Base-by-base conservation (phyloP, 176 grass and related monocot genomes). In the Phoenix roebelenii region DNA sequence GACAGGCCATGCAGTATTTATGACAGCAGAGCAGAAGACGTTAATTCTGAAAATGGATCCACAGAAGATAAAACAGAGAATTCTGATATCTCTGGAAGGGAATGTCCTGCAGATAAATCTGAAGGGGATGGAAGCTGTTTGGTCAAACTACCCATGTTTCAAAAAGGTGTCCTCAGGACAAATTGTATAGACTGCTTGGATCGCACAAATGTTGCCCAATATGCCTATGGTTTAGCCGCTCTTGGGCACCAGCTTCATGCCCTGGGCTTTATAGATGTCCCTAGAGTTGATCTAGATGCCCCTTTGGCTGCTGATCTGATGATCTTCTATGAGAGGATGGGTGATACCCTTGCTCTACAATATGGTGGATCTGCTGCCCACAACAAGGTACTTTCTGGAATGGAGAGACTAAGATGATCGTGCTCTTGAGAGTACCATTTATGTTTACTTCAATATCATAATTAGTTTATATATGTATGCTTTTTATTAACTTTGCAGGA, bases 151-250 rank as follows among this genome's bases (percentile, higher is more conserved):
- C 74, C 80, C 74, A 69, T 60, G 58, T 69, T 74, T 54, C 94
- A 98, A 65, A 92, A 85, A 76, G 94, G 94, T 63, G 88, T 98
- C 24, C 79, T 98, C 23, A 84, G 94, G 74, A 98, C 94, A 62
- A 98, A 98, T 64, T 98, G 94, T 64, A 93, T 98, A 62, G 94
- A 98, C 59, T 98, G 94, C 72, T 80, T 98, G 52, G 94, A 98
- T 64, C 88, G 94, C 52, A 98, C 94, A 70, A 98, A 98, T 78
- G 88, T 98, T 16, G 94, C 94, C 54, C 94, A 98, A 58, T 98
- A 83, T 80, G 73, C 88, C 9, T 98, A 86, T 54, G 94, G 94
- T 26, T 80, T 98, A 69, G 79, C 74, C 69, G 82, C 94, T 71
- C 65, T 98, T 74, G 88, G 74, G 49, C 82, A 75, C 61, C 94